Evolutionary conservation across 352 stramenopile species (phyloP).

Genomic region (Phytophthora sansomeana): DNA sequence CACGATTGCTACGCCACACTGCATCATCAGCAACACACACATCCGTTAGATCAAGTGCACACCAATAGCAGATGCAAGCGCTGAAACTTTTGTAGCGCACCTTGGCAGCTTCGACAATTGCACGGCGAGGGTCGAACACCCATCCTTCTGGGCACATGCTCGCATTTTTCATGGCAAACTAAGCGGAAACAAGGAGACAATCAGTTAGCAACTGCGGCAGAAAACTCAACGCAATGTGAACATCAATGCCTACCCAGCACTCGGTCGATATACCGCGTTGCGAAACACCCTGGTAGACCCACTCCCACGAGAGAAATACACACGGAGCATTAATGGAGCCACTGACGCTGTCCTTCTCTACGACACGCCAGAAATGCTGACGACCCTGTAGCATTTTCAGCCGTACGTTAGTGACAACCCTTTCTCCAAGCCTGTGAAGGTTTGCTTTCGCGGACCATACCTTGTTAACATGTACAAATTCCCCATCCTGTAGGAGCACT

Average conservation of each 20-base stretch:
- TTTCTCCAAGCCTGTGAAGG: too few species aligned
- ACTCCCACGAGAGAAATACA: slow-evolving; percentile 87
- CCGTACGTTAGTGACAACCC: too few species aligned
- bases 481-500: slow-evolving; percentile 76
- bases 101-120: slow-evolving; percentile 81
- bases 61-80: slow-evolving; percentile 1
- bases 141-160: slow-evolving; percentile 67
- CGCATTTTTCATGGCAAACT: slow-evolving; percentile 89
- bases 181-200: slow-evolving; percentile 6
- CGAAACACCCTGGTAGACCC: slow-evolving; percentile 87
- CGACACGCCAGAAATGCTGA: slow-evolving; percentile 86
- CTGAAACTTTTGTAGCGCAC: slow-evolving; percentile 22
- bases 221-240: slow-evolving; percentile 3
- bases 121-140: slow-evolving; percentile 75
- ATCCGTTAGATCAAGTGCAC: slow-evolving; percentile 13
- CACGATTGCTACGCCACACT: slow-evolving; percentile 72
- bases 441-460: slow-evolving; percentile 21
- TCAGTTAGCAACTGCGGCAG: slow-evolving; percentile 1
- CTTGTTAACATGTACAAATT: slow-evolving; percentile 90
- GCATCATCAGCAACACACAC: slow-evolving; percentile 1
- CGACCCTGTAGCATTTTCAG: slow-evolving; percentile 51
- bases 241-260: slow-evolving; percentile 62
- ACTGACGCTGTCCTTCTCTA: slow-evolving; percentile 51
- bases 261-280: slow-evolving; percentile 82
- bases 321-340: slow-evolving; percentile 59